Percentiles rank a stretch among this genome's conserved stretches.
These are phyloP conservation scores for Ceratocystis papillata DNA, from an alignment of 2,329 filamentous ascomycete genomes.

Conservation along the genomic window DNA sequence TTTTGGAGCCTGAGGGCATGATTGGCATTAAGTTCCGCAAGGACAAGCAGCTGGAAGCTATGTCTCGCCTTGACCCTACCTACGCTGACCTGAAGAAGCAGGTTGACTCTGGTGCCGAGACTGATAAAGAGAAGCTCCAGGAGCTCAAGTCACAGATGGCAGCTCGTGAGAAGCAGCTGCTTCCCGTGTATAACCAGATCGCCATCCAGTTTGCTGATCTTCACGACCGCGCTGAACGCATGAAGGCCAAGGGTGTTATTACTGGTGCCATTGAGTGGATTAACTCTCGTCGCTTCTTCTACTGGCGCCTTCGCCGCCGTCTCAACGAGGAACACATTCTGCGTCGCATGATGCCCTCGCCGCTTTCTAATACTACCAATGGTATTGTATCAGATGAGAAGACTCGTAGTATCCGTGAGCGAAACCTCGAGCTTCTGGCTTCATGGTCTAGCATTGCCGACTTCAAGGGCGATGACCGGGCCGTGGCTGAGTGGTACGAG, in stretches of 20 bases:
- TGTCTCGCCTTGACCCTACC: constrained; percentile 79
- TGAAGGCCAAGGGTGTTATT: constrained; percentile 95
- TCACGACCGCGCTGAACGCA: constrained; percentile 91
- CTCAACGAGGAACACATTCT: constrained; percentile 96
- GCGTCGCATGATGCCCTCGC: constrained; percentile 60
- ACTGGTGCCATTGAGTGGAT: constrained; percentile 74
- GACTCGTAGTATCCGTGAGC: constrained; percentile 46
- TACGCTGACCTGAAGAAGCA: constrained; percentile 79
- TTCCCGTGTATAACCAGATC: constrained; percentile 90
- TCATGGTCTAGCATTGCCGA: constrained; percentile 71
- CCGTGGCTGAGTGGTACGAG: constrained; percentile 91
- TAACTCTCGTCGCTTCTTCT: constrained; percentile 92
- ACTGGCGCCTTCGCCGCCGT: constrained; percentile 95
- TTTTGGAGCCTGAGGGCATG: constrained; percentile 95
- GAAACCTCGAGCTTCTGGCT: constrained; percentile 63
- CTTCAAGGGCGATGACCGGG: constrained; percentile 68
- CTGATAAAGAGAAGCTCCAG: constrained; percentile 63
- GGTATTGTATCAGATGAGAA: constrained; percentile 33
- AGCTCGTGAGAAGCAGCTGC: constrained; percentile 72
- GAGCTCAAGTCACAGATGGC: constrained; percentile 76
- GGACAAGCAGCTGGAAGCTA: constrained; percentile 93
- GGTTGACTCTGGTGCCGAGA: constrained; percentile 49
- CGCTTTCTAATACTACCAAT: constrained; percentile 30
- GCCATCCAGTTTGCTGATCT: constrained; percentile 95
- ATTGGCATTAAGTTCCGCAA: constrained; percentile 97